Evolutionary conservation across 225 moss, liverwort and hornwort species (phyloP).

Genomic region (Ulota crispa): DNA sequence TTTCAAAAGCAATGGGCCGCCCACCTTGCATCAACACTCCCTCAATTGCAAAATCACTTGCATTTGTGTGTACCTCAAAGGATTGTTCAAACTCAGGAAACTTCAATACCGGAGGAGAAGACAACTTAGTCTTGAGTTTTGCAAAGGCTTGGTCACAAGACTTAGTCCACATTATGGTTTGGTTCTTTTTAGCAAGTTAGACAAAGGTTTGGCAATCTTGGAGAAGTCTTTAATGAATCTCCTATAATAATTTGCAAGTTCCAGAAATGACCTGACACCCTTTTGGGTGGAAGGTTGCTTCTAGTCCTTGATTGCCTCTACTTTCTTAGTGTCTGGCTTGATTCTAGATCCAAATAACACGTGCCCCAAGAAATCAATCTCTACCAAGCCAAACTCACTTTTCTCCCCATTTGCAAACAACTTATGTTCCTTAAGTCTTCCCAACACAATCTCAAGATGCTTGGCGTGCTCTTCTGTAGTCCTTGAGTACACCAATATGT

Average conservation of each 20-base stretch:
- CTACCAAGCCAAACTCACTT: not conserved
- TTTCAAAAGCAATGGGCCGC: too few species aligned
- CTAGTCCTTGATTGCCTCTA: not conserved
- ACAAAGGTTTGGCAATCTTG: not conserved
- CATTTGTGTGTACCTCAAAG: too few species aligned
- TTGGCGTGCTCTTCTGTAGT: not conserved
- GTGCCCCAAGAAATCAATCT: not conserved
- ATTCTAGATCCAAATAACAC: not conserved
- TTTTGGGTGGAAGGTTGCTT: not conserved
- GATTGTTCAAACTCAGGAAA: too few species aligned
- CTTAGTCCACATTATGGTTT: too few species aligned
- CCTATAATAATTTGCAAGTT: not conserved
- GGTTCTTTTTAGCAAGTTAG: not conserved
- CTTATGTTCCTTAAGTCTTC: not conserved
- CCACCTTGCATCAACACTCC: too few species aligned
- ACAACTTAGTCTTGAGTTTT: too few species aligned
- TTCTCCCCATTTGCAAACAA: not conserved
- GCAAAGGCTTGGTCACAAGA: too few species aligned
- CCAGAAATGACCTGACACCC: not conserved
- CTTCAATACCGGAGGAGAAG: too few species aligned
- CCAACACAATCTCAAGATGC: not conserved
- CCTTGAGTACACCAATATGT: not conserved
- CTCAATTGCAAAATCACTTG: too few species aligned
- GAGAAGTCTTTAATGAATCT: not conserved
- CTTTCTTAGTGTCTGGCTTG: not conserved